Percentiles rank a stretch among this genome's conserved stretches.
Conservation (phyloP, 2,329 filamentous ascomycete genomes). For the Monilinia fructigena region DNA sequence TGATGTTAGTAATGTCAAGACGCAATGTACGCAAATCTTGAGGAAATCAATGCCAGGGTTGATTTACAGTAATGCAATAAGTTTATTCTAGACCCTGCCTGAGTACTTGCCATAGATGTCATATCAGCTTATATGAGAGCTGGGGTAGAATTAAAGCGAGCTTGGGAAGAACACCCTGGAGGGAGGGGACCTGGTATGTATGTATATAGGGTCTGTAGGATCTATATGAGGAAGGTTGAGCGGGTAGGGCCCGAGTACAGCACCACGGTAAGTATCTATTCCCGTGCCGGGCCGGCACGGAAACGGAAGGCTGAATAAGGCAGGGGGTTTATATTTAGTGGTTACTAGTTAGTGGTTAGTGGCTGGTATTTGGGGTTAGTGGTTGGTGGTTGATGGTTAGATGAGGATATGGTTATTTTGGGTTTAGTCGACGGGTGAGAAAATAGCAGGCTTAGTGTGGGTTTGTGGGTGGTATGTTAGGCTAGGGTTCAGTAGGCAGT, state of each 20-base stretch:
- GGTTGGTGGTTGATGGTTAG: not conserved
- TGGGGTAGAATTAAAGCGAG: not conserved
- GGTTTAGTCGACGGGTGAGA: too few relatives aligned
- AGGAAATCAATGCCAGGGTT: not conserved
- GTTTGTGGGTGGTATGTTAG: not conserved
- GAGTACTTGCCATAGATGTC: not conserved
- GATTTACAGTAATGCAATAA: not conserved
- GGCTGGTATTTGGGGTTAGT: too few relatives aligned
- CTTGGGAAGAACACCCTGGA: not conserved
- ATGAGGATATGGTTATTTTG: too few relatives aligned
- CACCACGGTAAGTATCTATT: not conserved
- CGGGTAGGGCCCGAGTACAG: conserved; percentile 14
- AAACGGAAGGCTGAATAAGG: too few relatives aligned
- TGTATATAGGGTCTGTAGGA: not conserved
- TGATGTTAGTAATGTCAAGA: not conserved
- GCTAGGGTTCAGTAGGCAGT: too few relatives aligned
- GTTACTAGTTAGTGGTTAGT: too few relatives aligned
- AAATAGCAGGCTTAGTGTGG: not conserved
- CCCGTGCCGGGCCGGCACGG: not conserved
- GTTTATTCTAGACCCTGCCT: not conserved
- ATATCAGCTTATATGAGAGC: conserved; percentile 5
- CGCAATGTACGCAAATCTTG: not conserved
- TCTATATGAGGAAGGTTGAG: conserved; percentile 4
- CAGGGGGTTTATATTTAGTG: not conserved
- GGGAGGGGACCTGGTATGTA: not conserved